These are phyloP conservation scores for Domatiomyces catenatus DNA, from an alignment of 2,329 filamentous ascomycete genomes.

Conservation along the genomic window DNA sequence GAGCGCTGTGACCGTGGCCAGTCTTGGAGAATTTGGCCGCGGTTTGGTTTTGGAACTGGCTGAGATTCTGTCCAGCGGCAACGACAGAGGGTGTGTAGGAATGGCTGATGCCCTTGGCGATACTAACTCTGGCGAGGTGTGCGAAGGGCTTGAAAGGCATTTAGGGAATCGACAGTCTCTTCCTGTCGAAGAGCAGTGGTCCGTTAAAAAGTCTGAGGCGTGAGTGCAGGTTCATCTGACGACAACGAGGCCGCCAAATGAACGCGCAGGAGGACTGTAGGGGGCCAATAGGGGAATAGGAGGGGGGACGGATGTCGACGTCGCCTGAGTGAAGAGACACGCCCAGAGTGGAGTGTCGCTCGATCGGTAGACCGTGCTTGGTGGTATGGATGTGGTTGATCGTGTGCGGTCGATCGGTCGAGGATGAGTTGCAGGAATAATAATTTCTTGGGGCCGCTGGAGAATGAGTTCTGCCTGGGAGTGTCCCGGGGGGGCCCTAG, in stretches of 20 bases:
- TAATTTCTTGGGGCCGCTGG: slow-evolving; percentile 4
- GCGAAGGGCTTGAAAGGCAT: slow-evolving; percentile 62
- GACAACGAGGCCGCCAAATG: slow-evolving; percentile 66
- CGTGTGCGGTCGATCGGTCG: slow-evolving; percentile 4
- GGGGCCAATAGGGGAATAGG: slow-evolving; percentile 11
- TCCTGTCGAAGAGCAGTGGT: slow-evolving; percentile 46
- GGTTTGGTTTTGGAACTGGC: slow-evolving; percentile 36
- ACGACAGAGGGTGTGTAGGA: slow-evolving; percentile 97
- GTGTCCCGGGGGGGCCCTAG: not conserved
- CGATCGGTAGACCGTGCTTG: slow-evolving; percentile 4
- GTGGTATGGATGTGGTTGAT: slow-evolving; percentile 1
- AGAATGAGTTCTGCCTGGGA: slow-evolving; percentile 11
- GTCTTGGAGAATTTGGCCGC: slow-evolving; percentile 37
- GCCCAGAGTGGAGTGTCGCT: slow-evolving; percentile 16
- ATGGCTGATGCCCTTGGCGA: slow-evolving; percentile 92
- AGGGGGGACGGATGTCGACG: not conserved
- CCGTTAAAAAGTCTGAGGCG: slow-evolving; percentile 32
- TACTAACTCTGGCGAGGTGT: slow-evolving; percentile 89
- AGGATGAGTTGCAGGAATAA: slow-evolving; percentile 4
- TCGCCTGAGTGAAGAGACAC: slow-evolving; percentile 5
- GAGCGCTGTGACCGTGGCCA: slow-evolving; percentile 34
- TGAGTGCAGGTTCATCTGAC: slow-evolving; percentile 98
- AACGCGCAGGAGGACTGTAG: slow-evolving; percentile 49
- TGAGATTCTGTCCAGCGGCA: slow-evolving; percentile 71
- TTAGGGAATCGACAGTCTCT: slow-evolving; percentile 60